These are phyloP conservation scores for Lanmaoa pseudosensibilis DNA, from an alignment of 768 basidiomycete genomes.

Conservation along the genomic window DNA sequence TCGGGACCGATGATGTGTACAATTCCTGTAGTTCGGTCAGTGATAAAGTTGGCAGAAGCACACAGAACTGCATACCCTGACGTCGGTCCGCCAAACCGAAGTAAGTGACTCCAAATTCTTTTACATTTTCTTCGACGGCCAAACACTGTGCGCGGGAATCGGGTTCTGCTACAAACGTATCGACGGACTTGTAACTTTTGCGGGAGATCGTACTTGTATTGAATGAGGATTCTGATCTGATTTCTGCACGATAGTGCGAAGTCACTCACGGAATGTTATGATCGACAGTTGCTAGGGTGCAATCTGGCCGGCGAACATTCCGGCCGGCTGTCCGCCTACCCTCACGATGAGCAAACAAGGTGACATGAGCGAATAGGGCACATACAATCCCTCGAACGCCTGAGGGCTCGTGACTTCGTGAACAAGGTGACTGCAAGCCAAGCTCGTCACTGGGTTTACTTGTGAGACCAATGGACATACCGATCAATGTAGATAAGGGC, in stretches of 20 bases:
- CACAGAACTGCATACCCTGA: conserved; percentile 55
- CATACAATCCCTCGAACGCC: conserved; percentile 84
- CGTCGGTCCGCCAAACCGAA: conserved; percentile 89
- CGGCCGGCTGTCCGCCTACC: conserved; percentile 69
- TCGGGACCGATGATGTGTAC: conserved; percentile 92
- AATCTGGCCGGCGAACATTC: conserved; percentile 80
- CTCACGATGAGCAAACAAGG: conserved; percentile 11
- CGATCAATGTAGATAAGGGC: conserved; percentile 84
- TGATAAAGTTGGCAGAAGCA: background rate
- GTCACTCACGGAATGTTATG: conserved; percentile 79
- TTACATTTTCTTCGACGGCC: conserved; percentile 86
- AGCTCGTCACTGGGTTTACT: background rate
- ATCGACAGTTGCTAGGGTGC: conserved; percentile 86
- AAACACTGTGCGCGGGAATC: conserved; percentile 83
- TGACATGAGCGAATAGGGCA: conserved; percentile 6
- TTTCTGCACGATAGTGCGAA: background rate
- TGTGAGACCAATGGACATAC: conserved; percentile 36
- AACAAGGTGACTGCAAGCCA: conserved; percentile 51
- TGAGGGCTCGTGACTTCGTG: conserved; percentile 96
- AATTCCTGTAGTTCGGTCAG: conserved; percentile 52
- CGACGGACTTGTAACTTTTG: conserved; percentile 70
- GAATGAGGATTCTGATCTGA: background rate
- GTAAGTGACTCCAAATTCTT: conserved; percentile 89
- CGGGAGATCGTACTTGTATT: conserved; percentile 62
- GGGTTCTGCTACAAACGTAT: conserved; percentile 76